Evolutionary conservation across 139 green algal species (phyloP).

Genomic region (Bryopsis sp.): DNA sequence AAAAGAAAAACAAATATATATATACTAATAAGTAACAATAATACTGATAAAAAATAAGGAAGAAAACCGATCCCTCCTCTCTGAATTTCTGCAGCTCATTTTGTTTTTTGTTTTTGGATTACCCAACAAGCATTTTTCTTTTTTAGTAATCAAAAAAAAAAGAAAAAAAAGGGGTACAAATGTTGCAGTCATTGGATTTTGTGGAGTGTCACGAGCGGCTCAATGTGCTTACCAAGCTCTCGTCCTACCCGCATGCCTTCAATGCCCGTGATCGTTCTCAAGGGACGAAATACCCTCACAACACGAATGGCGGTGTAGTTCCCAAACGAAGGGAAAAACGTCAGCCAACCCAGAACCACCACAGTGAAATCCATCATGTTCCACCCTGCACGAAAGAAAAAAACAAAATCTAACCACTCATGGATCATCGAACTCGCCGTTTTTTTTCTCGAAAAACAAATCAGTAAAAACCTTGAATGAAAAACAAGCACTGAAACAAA

Average conservation of each 20-base stretch:
- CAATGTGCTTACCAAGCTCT: too few relatives aligned
- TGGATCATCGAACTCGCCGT: neutral
- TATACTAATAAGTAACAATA: too few relatives aligned
- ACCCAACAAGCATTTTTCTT: too few relatives aligned
- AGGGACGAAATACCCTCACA: constrained; percentile 56
- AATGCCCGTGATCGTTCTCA: constrained; percentile 53
- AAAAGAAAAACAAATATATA: too few relatives aligned
- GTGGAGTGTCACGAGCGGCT: too few relatives aligned
- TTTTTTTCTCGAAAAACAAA: neutral
- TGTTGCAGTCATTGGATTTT: too few relatives aligned
- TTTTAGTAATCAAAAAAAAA: too few relatives aligned
- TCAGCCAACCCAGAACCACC: constrained; percentile 30
- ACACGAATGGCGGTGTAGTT: constrained; percentile 49
- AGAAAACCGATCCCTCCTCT: too few relatives aligned
- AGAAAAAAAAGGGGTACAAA: too few relatives aligned
- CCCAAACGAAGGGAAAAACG: constrained; percentile 24
- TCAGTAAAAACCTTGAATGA: neutral
- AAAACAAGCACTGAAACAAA: neutral
- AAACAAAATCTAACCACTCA: neutral
- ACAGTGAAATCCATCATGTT: constrained; percentile 55
- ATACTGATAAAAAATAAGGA: too few relatives aligned
- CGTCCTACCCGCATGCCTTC: constrained; percentile 34
- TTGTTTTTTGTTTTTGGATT: too few relatives aligned
- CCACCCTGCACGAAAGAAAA: constrained; percentile 35
- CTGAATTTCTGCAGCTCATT: too few relatives aligned